phyloP scores from a whole-genome alignment of 1,284 basidiomycete genomes.

The Porphyrellus sp. region DNA sequence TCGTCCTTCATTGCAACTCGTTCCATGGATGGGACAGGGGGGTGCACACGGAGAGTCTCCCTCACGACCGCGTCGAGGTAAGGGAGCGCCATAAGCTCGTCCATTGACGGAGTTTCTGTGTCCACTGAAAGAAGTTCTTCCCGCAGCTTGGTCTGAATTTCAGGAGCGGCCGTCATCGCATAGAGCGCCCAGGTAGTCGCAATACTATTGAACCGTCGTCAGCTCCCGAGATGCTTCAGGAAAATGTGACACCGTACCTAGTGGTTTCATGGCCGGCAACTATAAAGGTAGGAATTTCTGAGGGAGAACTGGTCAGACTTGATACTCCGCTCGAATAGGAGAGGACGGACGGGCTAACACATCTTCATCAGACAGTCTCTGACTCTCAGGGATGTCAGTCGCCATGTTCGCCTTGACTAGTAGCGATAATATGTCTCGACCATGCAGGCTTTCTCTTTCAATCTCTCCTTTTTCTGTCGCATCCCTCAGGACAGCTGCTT shows the following conservation, averaged over 20 bases:
- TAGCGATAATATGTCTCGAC: constrained; percentile 46
- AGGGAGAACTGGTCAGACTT: background rate
- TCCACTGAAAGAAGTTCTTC: constrained; percentile 55
- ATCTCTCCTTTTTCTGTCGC: constrained; percentile 12
- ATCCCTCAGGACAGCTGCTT: constrained; percentile 34
- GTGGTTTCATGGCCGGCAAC: constrained; percentile 79
- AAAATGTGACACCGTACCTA: constrained; percentile 36
- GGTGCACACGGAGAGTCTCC: constrained; percentile 39
- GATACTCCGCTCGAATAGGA: too few relatives aligned
- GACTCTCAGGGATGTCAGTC: constrained; percentile 43
- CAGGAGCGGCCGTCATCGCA: constrained; percentile 52
- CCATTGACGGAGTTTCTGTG: constrained; percentile 55
- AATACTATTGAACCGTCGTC: constrained; percentile 36
- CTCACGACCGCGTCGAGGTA: constrained; percentile 66
- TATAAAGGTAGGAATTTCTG: constrained; percentile 41
- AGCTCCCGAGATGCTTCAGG: background rate
- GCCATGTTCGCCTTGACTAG: too few relatives aligned
- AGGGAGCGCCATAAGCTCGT: constrained; percentile 54
- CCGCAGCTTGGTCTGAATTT: constrained; percentile 63
- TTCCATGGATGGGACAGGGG: constrained; percentile 48
- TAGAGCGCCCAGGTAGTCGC: constrained; percentile 61
- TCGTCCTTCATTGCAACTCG: constrained; percentile 55
- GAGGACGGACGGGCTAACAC: constrained; percentile 65
- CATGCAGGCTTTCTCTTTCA: constrained; percentile 32
- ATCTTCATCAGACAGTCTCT: constrained; percentile 68